Evolutionary conservation across 352 stramenopile genomes (phyloP), one percentile per base, ranked within the genome.

Genomic region (Lagenidium sp.): DNA sequence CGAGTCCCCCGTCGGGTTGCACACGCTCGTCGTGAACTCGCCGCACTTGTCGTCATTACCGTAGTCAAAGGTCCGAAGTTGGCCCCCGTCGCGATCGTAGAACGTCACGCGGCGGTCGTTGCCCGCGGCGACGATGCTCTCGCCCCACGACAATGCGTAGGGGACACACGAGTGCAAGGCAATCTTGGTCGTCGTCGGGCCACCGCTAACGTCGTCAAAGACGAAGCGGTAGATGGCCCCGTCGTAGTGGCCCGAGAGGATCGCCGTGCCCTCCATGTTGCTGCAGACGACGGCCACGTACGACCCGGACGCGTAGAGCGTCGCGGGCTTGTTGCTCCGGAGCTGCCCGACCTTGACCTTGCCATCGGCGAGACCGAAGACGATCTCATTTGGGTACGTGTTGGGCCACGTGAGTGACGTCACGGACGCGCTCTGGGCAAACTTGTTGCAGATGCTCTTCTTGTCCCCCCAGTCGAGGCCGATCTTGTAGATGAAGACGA

Each of bases 381-480:
- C 72, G 25, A 97, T 74, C 53, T 98, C 90, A 35, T 96, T 95
- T 20, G 85, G 78, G 50, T 95, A 83, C 11, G 70, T 86, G 19
- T 59, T 79, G 22, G 93, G 90, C 93, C 93, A 98, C 35, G 84
- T 78, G 45, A 98, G 64, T 43, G 65, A 62, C 32, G 92, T 97
- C 19, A 97, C 65, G 6, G 85, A 84, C 40, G 60, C 65, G 24
- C 57, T 65, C 57, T 95, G 85, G 4, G 68, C 59, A 47, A 97
- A 97, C 62, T 97, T 97, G 72, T 98, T 97, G 66, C 90, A 97
- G 35, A 98, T 97, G 59, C 71, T 95, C 59, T 98, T 98, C 61
- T 97, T 97, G 57, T 97, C 91, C 12, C 81, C 81, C 84, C 85
- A 97, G 24, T 97, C 89, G 20, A 95, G 45, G 0, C 91, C 85